Percentiles rank a stretch among this genome's conserved stretches.
phyloP scores from a whole-genome alignment of 2,329 filamentous ascomycete species.

The Neoascochyta sp. region DNA sequence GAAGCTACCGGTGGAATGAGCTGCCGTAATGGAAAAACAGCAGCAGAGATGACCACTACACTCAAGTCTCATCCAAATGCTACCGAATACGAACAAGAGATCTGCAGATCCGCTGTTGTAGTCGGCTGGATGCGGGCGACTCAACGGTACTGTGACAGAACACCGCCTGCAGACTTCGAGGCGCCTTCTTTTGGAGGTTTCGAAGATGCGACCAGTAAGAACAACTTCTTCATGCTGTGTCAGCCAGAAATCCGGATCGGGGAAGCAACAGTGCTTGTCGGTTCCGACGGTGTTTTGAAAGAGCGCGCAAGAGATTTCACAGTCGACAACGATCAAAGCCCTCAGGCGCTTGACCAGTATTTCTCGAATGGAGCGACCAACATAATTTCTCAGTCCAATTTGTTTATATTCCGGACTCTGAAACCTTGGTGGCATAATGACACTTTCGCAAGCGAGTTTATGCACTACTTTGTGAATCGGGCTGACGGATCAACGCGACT shows the following conservation, averaged over 20 bases:
- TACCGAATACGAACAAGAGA: slow-evolving; percentile 8
- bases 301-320: neutral
- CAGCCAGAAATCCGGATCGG: slow-evolving; percentile 28
- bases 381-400: slow-evolving; percentile 15
- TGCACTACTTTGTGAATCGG: slow-evolving; percentile 45
- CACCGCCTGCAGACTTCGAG: too few species aligned
- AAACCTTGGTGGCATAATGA: slow-evolving; percentile 47
- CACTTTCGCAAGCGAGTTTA: slow-evolving; percentile 43
- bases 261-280: neutral
- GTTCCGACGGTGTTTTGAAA: slow-evolving; percentile 8
- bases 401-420: slow-evolving; percentile 9
- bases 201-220: neutral
- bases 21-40: slow-evolving; percentile 20
- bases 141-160: slow-evolving; percentile 6
- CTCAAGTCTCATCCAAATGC: slow-evolving; percentile 8
- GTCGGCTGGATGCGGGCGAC: slow-evolving; percentile 23
- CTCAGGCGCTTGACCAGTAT: slow-evolving; percentile 1
- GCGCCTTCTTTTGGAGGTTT: too few species aligned
- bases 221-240: slow-evolving; percentile 1
- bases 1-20: neutral
- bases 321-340: neutral
- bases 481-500: slow-evolving; percentile 23
- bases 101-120: slow-evolving; percentile 16
- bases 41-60: slow-evolving; percentile 8
- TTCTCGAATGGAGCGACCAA: slow-evolving; percentile 15